Percentiles rank a stretch among this genome's conserved stretches.
Conservation (phyloP, 2,329 filamentous ascomycete species). For the Penicillium sp. region DNA sequence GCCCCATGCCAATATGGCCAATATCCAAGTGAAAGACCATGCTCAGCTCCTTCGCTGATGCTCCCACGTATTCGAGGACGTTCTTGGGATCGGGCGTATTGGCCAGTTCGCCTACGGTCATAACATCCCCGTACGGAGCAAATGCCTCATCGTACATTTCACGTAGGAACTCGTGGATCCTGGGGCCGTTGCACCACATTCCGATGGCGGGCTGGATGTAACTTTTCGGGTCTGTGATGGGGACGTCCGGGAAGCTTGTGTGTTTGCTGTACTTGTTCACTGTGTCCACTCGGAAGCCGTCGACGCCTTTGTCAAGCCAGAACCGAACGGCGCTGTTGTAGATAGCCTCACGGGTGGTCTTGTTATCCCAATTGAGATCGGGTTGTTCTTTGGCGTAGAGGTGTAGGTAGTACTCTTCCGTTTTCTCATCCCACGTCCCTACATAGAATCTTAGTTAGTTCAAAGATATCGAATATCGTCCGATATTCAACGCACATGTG, state of each 20-base stretch:
- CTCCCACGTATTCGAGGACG: conserved; percentile 59
- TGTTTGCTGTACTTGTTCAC: conserved; percentile 61
- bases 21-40: conserved; percentile 62
- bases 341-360: conserved; percentile 60
- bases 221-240: conserved; percentile 48
- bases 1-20: conserved; percentile 51
- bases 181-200: conserved; percentile 66
- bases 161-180: conserved; percentile 65
- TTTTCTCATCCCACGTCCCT: conserved; percentile 63
- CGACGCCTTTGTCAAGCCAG: conserved; percentile 68
- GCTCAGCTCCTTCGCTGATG: conserved; percentile 58
- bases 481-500: conserved; percentile 44
- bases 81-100: conserved; percentile 57
- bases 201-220: conserved; percentile 51
- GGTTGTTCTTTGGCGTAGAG: conserved; percentile 71
- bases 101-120: conserved; percentile 69
- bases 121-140: conserved; percentile 53
- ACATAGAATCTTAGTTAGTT: background rate
- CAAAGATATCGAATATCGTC: background rate
- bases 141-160: conserved; percentile 64
- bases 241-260: conserved; percentile 54
- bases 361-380: conserved; percentile 75
- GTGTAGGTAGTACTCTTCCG: conserved; percentile 69
- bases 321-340: conserved; percentile 68
- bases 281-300: conserved; percentile 67